phyloP scores from a whole-genome alignment of 352 stramenopile species.

The Globisporangium iwayamae region DNA sequence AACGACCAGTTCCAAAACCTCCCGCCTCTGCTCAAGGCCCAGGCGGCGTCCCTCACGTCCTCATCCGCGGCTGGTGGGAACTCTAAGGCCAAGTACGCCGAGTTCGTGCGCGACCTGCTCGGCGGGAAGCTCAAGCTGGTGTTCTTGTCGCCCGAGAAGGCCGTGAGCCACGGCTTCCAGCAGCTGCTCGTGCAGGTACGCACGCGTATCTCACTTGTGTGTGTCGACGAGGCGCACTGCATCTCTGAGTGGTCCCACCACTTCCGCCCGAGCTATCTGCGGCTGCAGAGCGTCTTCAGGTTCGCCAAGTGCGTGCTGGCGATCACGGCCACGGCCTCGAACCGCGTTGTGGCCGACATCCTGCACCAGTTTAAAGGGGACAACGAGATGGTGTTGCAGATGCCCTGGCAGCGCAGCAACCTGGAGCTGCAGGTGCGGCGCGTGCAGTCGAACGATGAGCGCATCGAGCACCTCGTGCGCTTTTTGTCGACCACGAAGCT shows the following conservation, averaged over 20 bases:
- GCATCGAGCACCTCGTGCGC: constrained; percentile 33
- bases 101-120: constrained; percentile 64
- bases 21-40: constrained; percentile 50
- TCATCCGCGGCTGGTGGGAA: constrained; percentile 19
- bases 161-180: constrained; percentile 80
- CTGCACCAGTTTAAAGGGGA: constrained; percentile 46
- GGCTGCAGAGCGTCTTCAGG: constrained; percentile 49
- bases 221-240: constrained; percentile 94
- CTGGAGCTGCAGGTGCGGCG: constrained; percentile 51
- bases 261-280: constrained; percentile 88
- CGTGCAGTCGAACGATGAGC: constrained; percentile 57
- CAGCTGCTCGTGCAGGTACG: constrained; percentile 44
- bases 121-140: constrained; percentile 72
- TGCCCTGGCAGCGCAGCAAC: constrained; percentile 75
- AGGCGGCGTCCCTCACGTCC: constrained; percentile 53
- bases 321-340: constrained; percentile 91
- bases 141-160: constrained; percentile 90
- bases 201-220: constrained; percentile 75
- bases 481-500: constrained; percentile 26
- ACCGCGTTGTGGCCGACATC: constrained; percentile 71
- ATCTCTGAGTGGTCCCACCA: constrained; percentile 95
- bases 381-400: constrained; percentile 53
- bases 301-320: constrained; percentile 80
- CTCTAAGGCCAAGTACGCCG: constrained; percentile 61
- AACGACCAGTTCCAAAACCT: constrained; percentile 90